Percentiles rank a stretch among this genome's conserved stretches.
Evolutionary conservation across 805 yeast genomes (phyloP).

Genomic region (Lipomyces yamanashiensis): DNA sequence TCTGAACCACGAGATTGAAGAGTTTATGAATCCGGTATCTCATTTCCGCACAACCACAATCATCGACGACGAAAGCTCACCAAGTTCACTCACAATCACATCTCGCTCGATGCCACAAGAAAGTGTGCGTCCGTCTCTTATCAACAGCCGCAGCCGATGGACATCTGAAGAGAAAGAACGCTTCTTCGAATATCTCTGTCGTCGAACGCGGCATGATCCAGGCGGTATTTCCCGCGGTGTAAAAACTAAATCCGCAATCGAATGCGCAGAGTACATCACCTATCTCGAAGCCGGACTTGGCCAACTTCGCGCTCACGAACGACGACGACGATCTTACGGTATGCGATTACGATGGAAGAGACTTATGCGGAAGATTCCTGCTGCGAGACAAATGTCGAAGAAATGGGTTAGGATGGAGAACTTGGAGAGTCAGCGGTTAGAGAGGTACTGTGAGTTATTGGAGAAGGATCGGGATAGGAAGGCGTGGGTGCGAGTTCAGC

Average conservation of each 20-base stretch:
- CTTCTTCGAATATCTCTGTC: conserved; percentile 24
- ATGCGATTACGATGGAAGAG: conserved; percentile 25
- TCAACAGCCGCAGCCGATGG: conserved; percentile 27
- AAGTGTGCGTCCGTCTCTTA: conserved; percentile 1
- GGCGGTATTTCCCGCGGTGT: conserved; percentile 27
- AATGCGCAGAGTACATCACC: conserved; percentile 29
- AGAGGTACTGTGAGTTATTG: conserved; percentile 15
- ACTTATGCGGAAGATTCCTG: conserved; percentile 23
- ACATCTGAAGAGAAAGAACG: conserved; percentile 29
- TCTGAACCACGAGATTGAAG: conserved; percentile 27
- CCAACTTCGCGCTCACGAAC: conserved; percentile 16
- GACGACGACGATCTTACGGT: conserved; percentile 18
- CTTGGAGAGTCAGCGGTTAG: conserved; percentile 21
- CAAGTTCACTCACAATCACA: background rate
- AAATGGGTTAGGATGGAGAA: conserved; percentile 33
- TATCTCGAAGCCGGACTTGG: conserved; percentile 18
- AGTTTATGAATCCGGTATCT: conserved; percentile 9
- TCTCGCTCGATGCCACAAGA: background rate
- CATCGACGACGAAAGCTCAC: background rate
- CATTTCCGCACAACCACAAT: background rate
- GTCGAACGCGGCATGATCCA: conserved; percentile 33
- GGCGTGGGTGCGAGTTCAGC: conserved; percentile 10
- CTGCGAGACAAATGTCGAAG: conserved; percentile 30
- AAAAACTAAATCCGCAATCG: conserved; percentile 24
- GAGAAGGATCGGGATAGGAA: conserved; percentile 19